These are phyloP conservation scores for Diatrype stigma DNA, from an alignment of 2,329 filamentous ascomycete genomes.

Conservation along the genomic window DNA sequence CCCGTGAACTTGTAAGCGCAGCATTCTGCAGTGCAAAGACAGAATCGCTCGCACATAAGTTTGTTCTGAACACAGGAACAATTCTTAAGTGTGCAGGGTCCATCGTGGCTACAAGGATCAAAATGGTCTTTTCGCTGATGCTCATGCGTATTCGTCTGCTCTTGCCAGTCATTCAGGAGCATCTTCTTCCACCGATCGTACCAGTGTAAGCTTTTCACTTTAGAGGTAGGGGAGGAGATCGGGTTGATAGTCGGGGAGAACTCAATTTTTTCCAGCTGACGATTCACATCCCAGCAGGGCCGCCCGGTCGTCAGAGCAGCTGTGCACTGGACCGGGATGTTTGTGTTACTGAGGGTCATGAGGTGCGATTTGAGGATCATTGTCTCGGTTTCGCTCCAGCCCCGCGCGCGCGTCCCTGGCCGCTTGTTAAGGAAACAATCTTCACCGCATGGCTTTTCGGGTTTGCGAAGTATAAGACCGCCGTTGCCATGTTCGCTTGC, in stretches of 20 bases:
- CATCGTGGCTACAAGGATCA: conserved; percentile 66
- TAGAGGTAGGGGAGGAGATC: conserved; percentile 22
- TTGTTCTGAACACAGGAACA: conserved; percentile 61
- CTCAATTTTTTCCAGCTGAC: conserved; percentile 37
- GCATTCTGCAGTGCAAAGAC: conserved; percentile 54
- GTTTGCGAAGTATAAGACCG: conserved; percentile 29
- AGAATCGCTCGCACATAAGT: conserved; percentile 70
- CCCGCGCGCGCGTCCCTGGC: conserved; percentile 25
- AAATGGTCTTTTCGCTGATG: conserved; percentile 54
- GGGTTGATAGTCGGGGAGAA: conserved; percentile 25
- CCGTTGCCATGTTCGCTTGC: conserved; percentile 11
- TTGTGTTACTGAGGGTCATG: conserved; percentile 38
- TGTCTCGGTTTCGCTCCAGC: conserved; percentile 48
- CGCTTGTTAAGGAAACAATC: conserved; percentile 40
- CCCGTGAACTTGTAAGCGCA: conserved; percentile 64
- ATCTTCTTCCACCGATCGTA: conserved; percentile 55
- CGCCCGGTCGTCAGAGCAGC: conserved; percentile 47
- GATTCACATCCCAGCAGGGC: conserved; percentile 48
- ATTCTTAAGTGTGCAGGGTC: conserved; percentile 53
- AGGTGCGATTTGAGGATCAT: conserved; percentile 45
- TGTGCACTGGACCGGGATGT: conserved; percentile 43
- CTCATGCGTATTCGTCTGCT: conserved; percentile 50
- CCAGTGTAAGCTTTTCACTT: conserved; percentile 46
- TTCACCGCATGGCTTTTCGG: conserved; percentile 26
- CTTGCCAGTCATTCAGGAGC: conserved; percentile 51